Evolutionary conservation across 495 filamentous ascomycete genomes (phyloP).

Genomic region (Podospora appendiculata): DNA sequence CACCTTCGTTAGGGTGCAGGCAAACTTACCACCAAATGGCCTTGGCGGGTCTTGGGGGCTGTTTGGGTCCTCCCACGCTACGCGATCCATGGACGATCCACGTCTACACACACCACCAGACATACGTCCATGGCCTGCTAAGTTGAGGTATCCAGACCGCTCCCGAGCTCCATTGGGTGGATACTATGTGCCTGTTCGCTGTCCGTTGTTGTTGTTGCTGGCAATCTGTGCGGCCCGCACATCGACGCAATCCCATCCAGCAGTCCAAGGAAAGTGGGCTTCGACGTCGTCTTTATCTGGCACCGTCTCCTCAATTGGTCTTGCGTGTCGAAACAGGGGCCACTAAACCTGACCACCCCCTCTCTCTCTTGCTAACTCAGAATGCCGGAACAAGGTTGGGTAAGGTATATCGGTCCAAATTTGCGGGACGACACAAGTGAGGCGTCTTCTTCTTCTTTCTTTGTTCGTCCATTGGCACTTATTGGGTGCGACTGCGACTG

Average conservation of each 20-base stretch:
- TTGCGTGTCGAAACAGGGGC: conserved; percentile 1
- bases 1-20: too few species aligned
- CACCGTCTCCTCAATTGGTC: not conserved
- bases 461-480: not conserved
- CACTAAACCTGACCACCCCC: not conserved
- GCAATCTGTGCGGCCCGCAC: not conserved
- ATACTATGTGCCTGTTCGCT: too few species aligned
- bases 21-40: too few species aligned
- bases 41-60: too few species aligned
- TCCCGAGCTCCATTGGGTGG: too few species aligned
- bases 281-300: not conserved
- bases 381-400: not conserved
- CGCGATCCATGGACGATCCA: too few species aligned
- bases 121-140: too few species aligned
- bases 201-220: not conserved
- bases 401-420: too few species aligned
- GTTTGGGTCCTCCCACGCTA: too few species aligned
- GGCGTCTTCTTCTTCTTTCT: not conserved
- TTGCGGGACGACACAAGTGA: not conserved
- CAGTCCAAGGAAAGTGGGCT: not conserved
- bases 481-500: not conserved
- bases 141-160: too few species aligned
- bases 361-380: not conserved
- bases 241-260: too few species aligned
- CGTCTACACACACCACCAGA: too few species aligned